These are phyloP conservation scores for Hydrangea macrophylla DNA, from an alignment of 148 eudicot species.

Conservation along the genomic window DNA sequence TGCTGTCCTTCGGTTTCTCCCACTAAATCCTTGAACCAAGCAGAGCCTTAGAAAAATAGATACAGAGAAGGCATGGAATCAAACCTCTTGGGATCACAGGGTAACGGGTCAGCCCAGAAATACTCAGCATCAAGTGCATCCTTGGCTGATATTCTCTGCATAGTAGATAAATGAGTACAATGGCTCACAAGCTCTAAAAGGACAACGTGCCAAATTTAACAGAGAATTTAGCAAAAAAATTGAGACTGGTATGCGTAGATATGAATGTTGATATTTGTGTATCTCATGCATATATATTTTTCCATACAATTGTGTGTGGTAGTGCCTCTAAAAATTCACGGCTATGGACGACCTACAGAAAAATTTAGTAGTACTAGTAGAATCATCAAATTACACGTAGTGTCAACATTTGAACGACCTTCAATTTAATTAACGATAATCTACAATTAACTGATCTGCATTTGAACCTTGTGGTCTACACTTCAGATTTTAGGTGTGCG, in stretches of 20 bases:
- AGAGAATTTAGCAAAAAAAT: background rate
- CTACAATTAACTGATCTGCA: too few relatives aligned
- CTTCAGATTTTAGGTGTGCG: too few relatives aligned
- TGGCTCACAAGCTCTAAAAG: background rate
- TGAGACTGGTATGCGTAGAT: background rate
- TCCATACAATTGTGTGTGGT: background rate
- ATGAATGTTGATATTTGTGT: too few relatives aligned
- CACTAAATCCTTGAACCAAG: too few relatives aligned
- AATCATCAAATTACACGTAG: too few relatives aligned
- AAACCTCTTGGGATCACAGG: constrained; percentile 92
- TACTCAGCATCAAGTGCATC: constrained; percentile 96
- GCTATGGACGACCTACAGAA: too few relatives aligned
- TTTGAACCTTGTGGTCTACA: too few relatives aligned
- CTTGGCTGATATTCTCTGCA: constrained; percentile 80
- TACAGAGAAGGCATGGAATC: constrained; percentile 2
- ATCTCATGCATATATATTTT: background rate
- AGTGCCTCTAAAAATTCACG: too few relatives aligned
- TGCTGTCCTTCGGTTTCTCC: too few relatives aligned
- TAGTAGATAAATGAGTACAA: background rate
- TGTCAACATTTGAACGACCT: too few relatives aligned
- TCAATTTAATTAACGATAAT: too few relatives aligned
- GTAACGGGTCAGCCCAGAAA: constrained; percentile 88
- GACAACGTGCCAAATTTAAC: background rate
- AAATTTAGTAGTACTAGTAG: too few relatives aligned
- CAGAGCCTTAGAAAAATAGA: background rate